phyloP scores from a whole-genome alignment of 768 basidiomycete species.

The Leccinellum luteum region DNA sequence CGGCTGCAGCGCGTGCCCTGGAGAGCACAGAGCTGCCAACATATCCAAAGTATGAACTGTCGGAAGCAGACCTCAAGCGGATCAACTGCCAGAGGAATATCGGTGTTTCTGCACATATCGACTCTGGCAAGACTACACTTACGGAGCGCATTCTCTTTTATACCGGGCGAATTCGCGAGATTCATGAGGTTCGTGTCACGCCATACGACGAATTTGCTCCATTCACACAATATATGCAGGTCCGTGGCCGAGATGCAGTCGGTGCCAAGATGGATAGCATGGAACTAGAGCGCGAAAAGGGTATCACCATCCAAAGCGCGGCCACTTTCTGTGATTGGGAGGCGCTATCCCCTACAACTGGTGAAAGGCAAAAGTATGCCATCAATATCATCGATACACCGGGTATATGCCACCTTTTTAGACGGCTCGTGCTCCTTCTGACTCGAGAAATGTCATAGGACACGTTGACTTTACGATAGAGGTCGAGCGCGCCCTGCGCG shows the following conservation, averaged over 20 bases:
- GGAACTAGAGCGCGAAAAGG: constrained; percentile 98
- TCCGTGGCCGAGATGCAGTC: constrained; percentile 90
- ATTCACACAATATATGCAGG: constrained; percentile 40
- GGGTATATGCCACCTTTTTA: constrained; percentile 40
- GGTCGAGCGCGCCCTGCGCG: constrained; percentile 94
- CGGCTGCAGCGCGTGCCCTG: constrained; percentile 33
- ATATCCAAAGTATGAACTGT: constrained; percentile 45
- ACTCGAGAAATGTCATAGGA: constrained; percentile 44
- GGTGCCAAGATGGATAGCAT: constrained; percentile 99
- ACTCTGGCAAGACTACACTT: constrained; percentile 96
- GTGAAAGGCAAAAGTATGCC: constrained; percentile 76
- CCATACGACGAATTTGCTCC: not conserved
- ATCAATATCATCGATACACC: constrained; percentile 99
- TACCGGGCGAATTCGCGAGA: constrained; percentile 91
- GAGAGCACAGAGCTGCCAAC: constrained; percentile 12
- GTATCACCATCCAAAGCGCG: constrained; percentile 98
- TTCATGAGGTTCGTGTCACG: constrained; percentile 79
- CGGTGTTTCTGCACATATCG: constrained; percentile 93
- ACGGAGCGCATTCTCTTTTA: constrained; percentile 96
- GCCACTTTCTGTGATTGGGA: constrained; percentile 99
- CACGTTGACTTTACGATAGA: constrained; percentile 99
- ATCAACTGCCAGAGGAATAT: constrained; percentile 87
- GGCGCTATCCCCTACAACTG: constrained; percentile 56
- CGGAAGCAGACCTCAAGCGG: constrained; percentile 62
- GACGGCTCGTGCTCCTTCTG: not conserved